Evolutionary conservation across 306 rosid species (phyloP), one percentile per base, ranked within the genome.

Genomic region (Fragaria ananassa): DNA sequence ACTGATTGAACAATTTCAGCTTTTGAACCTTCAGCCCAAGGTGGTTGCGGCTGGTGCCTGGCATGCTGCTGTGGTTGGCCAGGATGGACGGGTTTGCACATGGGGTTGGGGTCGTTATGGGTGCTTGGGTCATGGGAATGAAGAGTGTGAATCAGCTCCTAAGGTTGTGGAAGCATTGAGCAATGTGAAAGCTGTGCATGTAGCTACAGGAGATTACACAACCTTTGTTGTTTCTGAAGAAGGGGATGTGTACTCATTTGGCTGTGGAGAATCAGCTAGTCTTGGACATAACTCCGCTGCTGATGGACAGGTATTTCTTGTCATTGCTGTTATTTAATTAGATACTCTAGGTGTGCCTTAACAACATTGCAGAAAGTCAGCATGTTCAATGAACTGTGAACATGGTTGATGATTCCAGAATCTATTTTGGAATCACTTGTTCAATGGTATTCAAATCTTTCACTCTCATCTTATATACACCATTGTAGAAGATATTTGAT

Each of bases 91-190:
- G 29, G 98, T 94, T 11, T 94, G 98, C 86, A 94, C 98, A 0
- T 94, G 98, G 98, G 97, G 97, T 47, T 94, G 97, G 98, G 98
- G 97, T 56, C 95, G 98, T 17, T 88, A 90, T 51, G 98, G 98
- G 53, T 94, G 98, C 88, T 80, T 94, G 80, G 98, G 98, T 51
- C 98, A 94, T 34, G 98, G 98, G 21, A 92, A 90, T 68, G 97
- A 92, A 76, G 98, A 94, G 29, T 90, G 96, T 84, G 98, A 87
- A 83, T 83, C 89, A 15, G 86, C 74, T 70, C 98, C 98, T 10
- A 94, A 92, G 85, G 97, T 92, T 19, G 92, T 94, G 78, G 95
- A 92, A 72, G 75, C 95, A 47, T 81, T 94, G 86, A 81, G 81
- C 82, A 82, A 82, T 31, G 91, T 94, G 53, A 91, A 92, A 76